Evolutionary conservation across 371 early-diverging fungal genomes (phyloP), one percentile per base, ranked within the genome.

Genomic region (Batkoa obscura): DNA sequence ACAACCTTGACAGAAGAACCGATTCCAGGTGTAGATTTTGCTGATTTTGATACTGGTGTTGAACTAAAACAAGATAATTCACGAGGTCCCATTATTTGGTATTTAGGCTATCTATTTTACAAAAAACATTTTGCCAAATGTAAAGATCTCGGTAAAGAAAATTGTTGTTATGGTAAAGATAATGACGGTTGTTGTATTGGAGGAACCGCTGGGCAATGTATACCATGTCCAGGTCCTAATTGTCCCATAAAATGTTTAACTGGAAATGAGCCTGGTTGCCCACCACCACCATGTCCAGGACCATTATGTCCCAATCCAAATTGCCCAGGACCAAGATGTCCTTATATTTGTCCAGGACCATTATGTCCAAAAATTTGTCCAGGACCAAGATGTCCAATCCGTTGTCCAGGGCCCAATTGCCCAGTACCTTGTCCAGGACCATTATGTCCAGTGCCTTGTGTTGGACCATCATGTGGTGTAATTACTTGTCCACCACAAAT

Each of bases 351-450:
- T 15, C 50, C 50, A 6, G 50, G 50, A 30, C 31, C 32, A 3
- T 5, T n/a, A 12, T 50, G 50, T 15, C 5, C 8, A 3, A 34
- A 34, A 15, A 3, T 50, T 3, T 50, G 50, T 30, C 50, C 50
- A 50, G 50, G 50, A 32, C 3, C 9, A n/a, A 30, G 33, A 12
- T 50, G 50, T 50, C 50, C 50, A 2, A 50, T 50, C 32, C 15
- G 8, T 10, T 50, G 50, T 32, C 50, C 50, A 3, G 50, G 50
- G 3, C 50, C 50, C 15, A 50, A 50, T 33, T 50, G 50, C 32
- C 50, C 50, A 34, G 50, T 50, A 36, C 32, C 15, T 3, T 50
- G 50, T 32, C 50, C 50, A 10, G 50, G 50, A 32, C 31, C 50
- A 50, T 33, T 34, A 34, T 50, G 50, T 36, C 50, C 50, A 15